Evolutionary conservation across 805 yeast species (phyloP).

Genomic region (Metschnikowia kunwiensis): DNA sequence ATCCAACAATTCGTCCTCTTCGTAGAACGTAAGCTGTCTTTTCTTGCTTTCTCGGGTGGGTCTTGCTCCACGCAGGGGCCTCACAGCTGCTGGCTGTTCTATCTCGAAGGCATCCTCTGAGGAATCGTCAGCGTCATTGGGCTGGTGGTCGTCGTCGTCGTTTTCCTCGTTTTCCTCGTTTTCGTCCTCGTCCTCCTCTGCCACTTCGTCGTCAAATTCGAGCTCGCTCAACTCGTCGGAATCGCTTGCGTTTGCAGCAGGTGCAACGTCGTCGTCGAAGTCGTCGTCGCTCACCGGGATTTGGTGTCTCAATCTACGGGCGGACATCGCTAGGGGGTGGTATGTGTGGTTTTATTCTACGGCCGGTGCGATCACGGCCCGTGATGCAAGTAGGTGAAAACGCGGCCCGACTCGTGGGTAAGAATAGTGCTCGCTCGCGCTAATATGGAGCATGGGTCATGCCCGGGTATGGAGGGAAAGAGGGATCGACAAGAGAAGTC

Average conservation of each 20-base stretch:
- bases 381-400: too few species aligned
- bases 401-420: too few species aligned
- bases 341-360: too few species aligned
- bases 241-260: constrained; percentile 10
- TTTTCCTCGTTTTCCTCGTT: constrained; percentile 14
- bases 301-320: constrained; percentile 7
- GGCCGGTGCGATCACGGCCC: too few species aligned
- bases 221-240: constrained; percentile 17
- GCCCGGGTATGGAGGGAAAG: too few species aligned
- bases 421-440: too few species aligned
- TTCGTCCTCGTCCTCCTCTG: constrained; percentile 7
- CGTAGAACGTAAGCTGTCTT: constrained; percentile 38
- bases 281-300: constrained; percentile 17
- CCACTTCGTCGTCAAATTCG: constrained; percentile 13
- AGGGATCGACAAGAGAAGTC: too few species aligned
- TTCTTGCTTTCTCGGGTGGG: constrained; percentile 30
- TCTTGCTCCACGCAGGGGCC: constrained; percentile 12
- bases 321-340: constrained; percentile 2
- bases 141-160: constrained; percentile 9
- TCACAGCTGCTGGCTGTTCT: constrained; percentile 9
- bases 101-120: constrained; percentile 11
- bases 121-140: constrained; percentile 7
- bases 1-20: constrained; percentile 33
- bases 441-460: too few species aligned
- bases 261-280: constrained; percentile 9